A percentile compares a stretch with the other conserved stretches of the same genome.
Evolutionary conservation across 2,329 filamentous ascomycete species (phyloP).

Genomic region (Diplodia sapinea): DNA sequence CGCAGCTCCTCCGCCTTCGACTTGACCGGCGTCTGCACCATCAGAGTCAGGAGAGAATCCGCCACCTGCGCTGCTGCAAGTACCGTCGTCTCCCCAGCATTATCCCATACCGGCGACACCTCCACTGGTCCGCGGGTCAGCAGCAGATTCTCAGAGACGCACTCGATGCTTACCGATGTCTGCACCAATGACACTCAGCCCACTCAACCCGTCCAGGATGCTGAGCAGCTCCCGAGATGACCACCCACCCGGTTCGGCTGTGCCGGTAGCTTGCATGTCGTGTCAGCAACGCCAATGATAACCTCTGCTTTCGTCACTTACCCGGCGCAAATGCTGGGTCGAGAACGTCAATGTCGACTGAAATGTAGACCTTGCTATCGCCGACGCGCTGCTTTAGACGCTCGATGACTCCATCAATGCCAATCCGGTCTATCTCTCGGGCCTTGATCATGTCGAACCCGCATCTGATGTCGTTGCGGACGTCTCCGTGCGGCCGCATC

Average conservation of each 20-base stretch:
- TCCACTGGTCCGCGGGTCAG: slow-evolving; percentile 53
- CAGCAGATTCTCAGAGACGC: not conserved
- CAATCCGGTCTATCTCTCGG: slow-evolving; percentile 59
- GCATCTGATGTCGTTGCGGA: slow-evolving; percentile 63
- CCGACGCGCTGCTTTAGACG: slow-evolving; percentile 58
- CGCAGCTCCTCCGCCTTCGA: slow-evolving; percentile 15
- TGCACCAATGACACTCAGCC: slow-evolving; percentile 63
- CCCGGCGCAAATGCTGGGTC: slow-evolving; percentile 63
- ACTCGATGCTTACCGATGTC: slow-evolving; percentile 55
- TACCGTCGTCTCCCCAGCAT: slow-evolving; percentile 63
- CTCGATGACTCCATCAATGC: slow-evolving; percentile 55
- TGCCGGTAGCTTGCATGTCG: slow-evolving; percentile 58
- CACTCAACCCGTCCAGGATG: slow-evolving; percentile 64
- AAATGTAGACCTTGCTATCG: slow-evolving; percentile 61
- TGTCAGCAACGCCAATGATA: not conserved
- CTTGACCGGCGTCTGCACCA: slow-evolving; percentile 52
- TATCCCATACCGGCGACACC: slow-evolving; percentile 67
- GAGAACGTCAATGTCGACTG: slow-evolving; percentile 63
- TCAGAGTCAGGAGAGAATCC: slow-evolving; percentile 56
- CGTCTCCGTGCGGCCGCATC: slow-evolving; percentile 55
- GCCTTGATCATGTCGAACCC: slow-evolving; percentile 65
- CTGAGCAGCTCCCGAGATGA: slow-evolving; percentile 64
- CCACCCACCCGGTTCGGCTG: slow-evolving; percentile 67
- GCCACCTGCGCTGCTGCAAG: slow-evolving; percentile 62
- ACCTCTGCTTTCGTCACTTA: slow-evolving; percentile 38